Conservation (phyloP, 768 basidiomycete species). For the Suillus hirtellus region DNA sequence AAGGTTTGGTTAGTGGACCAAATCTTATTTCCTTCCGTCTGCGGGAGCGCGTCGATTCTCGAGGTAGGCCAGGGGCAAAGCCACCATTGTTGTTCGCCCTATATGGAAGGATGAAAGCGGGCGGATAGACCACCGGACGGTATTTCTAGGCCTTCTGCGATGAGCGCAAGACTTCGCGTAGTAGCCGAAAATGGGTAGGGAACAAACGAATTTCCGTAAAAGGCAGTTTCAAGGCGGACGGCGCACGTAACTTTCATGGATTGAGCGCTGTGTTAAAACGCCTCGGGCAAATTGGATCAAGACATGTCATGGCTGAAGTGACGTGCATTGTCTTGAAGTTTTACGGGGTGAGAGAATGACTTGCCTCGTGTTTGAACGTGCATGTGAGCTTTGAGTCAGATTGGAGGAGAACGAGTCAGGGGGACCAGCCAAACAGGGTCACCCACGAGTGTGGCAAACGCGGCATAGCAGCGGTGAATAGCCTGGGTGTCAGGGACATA, state of each 20-base stretch:
- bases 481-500: slow-evolving; percentile 4
- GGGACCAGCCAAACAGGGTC: slow-evolving; percentile 5
- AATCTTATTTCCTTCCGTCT: slow-evolving; percentile 34
- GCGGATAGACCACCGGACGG: slow-evolving; percentile 30
- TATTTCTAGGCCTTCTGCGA: slow-evolving; percentile 34
- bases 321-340: slow-evolving; percentile 22
- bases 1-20: slow-evolving; percentile 30
- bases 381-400: slow-evolving; percentile 8
- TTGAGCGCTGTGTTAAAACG: slow-evolving; percentile 19
- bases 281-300: slow-evolving; percentile 27
- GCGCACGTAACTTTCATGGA: slow-evolving; percentile 32
- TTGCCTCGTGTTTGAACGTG: slow-evolving; percentile 15
- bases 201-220: slow-evolving; percentile 39
- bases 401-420: not conserved
- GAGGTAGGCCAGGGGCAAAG: slow-evolving; percentile 12
- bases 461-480: slow-evolving; percentile 1
- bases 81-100: slow-evolving; percentile 35
- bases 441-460: slow-evolving; percentile 24
- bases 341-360: slow-evolving; percentile 21
- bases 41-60: slow-evolving; percentile 23
- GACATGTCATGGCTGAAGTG: slow-evolving; percentile 21
- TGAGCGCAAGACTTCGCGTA: slow-evolving; percentile 30
- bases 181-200: slow-evolving; percentile 32
- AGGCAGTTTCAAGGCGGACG: slow-evolving; percentile 38
- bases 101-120: slow-evolving; percentile 34